Conservation (phyloP, 257 asterid species). For the Plectranthus barbatus region DNA sequence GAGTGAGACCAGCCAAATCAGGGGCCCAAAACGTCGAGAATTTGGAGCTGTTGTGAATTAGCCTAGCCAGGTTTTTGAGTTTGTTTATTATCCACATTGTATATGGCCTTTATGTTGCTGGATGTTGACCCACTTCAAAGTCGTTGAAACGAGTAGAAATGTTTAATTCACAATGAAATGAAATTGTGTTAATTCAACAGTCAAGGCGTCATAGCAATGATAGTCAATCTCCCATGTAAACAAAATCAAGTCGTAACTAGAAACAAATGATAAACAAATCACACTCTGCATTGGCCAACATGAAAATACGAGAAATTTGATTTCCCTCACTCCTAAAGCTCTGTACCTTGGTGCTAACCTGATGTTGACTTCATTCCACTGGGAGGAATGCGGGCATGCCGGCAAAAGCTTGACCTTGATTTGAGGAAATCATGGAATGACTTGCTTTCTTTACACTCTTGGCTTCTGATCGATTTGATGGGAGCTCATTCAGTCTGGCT, state of each 20-base stretch:
- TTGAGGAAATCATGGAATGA: conserved; percentile 49
- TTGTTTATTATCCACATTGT: no score
- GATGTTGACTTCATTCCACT: conserved; percentile 35
- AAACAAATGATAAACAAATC: background rate
- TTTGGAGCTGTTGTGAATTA: background rate
- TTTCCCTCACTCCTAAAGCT: conserved; percentile 76
- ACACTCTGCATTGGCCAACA: no score
- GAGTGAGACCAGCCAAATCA: background rate
- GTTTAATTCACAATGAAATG: no score
- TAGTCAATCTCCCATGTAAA: no score
- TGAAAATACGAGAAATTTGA: conserved; percentile 14
- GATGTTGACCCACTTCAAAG: no score
- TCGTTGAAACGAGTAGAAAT: no score
- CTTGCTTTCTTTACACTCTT: conserved; percentile 47
- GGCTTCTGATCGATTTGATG: conserved; percentile 54
- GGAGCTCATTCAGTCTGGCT: conserved; percentile 56
- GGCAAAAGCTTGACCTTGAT: conserved; percentile 37
- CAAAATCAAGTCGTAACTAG: no score
- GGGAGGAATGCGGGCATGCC: conserved; percentile 55
- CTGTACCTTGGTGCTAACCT: conserved; percentile 28
- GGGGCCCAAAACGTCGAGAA: conserved; percentile 1
- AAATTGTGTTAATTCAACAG: no score
- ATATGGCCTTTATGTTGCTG: background rate
- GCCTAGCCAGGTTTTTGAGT: no score
- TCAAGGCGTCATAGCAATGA: no score